Percentiles rank a stretch among this genome's conserved stretches.
These are phyloP conservation scores for Umbilicus rupestris DNA, from an alignment of 164 flowering plant species.

Conservation along the genomic window DNA sequence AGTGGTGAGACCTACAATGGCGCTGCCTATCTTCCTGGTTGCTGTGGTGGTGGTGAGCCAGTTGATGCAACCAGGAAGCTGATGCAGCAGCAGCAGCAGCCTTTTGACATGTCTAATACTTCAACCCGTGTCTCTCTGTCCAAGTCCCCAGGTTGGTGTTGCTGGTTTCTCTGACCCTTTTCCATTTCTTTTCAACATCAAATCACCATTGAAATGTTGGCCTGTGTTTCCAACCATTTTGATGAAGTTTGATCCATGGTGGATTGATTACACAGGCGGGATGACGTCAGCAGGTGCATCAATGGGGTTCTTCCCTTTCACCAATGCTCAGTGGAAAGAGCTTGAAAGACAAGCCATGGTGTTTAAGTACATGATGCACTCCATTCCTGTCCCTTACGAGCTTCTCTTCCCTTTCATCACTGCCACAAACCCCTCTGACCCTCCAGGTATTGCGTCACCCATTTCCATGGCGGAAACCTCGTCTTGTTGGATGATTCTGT, in stretches of 20 bases:
- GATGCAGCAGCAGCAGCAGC: slow-evolving; percentile 6
- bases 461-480: background rate
- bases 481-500: too few species aligned
- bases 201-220: background rate
- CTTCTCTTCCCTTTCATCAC: slow-evolving; percentile 25
- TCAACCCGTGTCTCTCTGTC: background rate
- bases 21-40: background rate
- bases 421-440: background rate
- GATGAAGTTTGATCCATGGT: background rate
- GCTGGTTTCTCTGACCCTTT: too few species aligned
- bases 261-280: slow-evolving; percentile 9
- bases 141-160: slow-evolving; percentile 5
- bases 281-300: slow-evolving; percentile 12
- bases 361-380: slow-evolving; percentile 47
- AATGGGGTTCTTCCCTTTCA: slow-evolving; percentile 30
- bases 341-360: slow-evolving; percentile 48
- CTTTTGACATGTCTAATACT: background rate
- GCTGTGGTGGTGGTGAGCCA: background rate
- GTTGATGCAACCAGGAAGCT: background rate
- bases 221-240: background rate
- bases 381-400: slow-evolving; percentile 43
- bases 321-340: slow-evolving; percentile 41
- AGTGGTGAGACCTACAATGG: too few species aligned
- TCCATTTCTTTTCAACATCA: background rate
- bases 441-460: background rate